phyloP scores from a whole-genome alignment of 2,329 filamentous ascomycete genomes.

The Venturia aucupariae region DNA sequence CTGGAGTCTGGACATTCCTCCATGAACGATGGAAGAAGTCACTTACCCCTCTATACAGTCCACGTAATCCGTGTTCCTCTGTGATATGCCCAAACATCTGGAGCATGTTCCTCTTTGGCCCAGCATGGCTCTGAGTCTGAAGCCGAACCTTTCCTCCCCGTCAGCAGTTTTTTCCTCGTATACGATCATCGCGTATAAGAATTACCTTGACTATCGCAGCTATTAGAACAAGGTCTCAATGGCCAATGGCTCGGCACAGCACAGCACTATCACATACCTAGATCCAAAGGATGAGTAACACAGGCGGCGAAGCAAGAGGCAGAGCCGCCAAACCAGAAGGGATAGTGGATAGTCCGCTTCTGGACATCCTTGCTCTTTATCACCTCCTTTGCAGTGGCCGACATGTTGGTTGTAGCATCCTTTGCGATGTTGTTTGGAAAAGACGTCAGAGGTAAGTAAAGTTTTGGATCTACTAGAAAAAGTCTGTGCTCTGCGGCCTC shows the following conservation, averaged over 20 bases:
- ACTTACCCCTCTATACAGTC: slow-evolving; percentile 73
- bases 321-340: slow-evolving; percentile 86
- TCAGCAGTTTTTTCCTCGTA: slow-evolving; percentile 16
- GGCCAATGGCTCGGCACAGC: background rate
- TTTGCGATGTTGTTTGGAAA: slow-evolving; percentile 15
- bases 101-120: slow-evolving; percentile 65
- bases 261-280: slow-evolving; percentile 49
- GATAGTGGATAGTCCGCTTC: slow-evolving; percentile 35
- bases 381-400: slow-evolving; percentile 29
- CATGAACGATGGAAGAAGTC: background rate
- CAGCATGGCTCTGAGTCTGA: slow-evolving; percentile 70
- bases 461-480: background rate
- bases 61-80: slow-evolving; percentile 62
- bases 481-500: background rate
- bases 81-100: slow-evolving; percentile 79
- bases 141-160: slow-evolving; percentile 59
- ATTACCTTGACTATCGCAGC: slow-evolving; percentile 35
- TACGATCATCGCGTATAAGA: background rate
- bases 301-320: slow-evolving; percentile 85
- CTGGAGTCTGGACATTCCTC: background rate
- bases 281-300: slow-evolving; percentile 87
- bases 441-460: background rate
- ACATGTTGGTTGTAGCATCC: slow-evolving; percentile 31
- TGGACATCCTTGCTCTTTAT: slow-evolving; percentile 35
- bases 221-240: slow-evolving; percentile 23